These are phyloP conservation scores for Sherardia arvensis DNA, from an alignment of 257 asterid genomes.

Conservation along the genomic window DNA sequence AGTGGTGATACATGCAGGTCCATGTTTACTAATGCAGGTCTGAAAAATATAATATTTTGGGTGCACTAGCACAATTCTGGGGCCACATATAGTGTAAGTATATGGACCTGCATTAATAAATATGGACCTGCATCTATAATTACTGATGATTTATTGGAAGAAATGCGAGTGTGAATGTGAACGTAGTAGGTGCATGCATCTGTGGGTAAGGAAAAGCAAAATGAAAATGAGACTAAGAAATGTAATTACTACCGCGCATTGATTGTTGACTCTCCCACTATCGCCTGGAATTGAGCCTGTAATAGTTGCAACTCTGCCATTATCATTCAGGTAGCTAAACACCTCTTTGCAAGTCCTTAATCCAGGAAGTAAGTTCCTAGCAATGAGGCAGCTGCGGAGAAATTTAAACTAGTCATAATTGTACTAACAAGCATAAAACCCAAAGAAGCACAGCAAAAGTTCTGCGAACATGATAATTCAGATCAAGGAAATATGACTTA, in stretches of 20 bases:
- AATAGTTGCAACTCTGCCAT: constrained; percentile 37
- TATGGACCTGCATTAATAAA: no score
- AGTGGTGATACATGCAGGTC: no score
- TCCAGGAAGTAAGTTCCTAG: constrained; percentile 86
- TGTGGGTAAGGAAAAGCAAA: neutral
- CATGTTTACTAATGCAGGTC: no score
- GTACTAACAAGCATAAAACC: neutral
- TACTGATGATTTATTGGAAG: neutral
- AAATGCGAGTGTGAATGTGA: neutral
- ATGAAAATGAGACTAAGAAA: constrained; percentile 1
- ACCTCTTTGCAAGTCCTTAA: constrained; percentile 86
- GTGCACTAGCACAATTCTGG: no score
- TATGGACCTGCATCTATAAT: no score
- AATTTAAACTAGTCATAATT: neutral
- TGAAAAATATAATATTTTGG: no score
- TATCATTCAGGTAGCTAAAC: constrained; percentile 59
- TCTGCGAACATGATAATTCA: neutral
- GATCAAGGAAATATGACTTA: neutral
- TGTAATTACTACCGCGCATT: constrained; percentile 43
- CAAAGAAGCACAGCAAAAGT: neutral
- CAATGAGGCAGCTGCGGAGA: constrained; percentile 74
- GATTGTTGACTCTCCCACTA: constrained; percentile 43
- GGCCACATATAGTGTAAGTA: no score
- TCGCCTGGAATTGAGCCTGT: constrained; percentile 40
- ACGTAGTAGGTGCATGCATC: neutral